Base-by-base conservation (phyloP, 2,329 filamentous ascomycete genomes). In the Fusarium stilboides region DNA sequence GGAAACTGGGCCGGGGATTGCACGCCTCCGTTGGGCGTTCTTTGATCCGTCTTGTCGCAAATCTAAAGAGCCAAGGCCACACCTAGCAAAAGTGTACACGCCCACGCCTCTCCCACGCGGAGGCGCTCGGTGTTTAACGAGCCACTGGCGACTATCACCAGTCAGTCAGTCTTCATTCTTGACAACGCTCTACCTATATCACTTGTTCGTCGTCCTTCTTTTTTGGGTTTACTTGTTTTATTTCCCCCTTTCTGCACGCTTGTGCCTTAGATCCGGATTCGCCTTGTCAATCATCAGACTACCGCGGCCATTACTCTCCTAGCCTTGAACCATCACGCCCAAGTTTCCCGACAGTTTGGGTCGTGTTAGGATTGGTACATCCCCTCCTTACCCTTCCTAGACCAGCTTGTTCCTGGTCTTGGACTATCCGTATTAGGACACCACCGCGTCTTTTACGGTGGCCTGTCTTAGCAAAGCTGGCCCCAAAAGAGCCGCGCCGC, bases 291-390 rank as follows among this genome's bases (percentile, higher is more conserved):
- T 64, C 57, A 58, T 62, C 61, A 59, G 62, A 72, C 69, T 57
- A 69, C 62, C 58, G 43, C 59, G 59, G 51, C 36, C 62, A 63
- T 62, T 66, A 50, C 59, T 65, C 56, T 53, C 63, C 68, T 62
- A 60, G 61, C 45, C 51, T 53, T 57, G 43, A 57, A 70, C 53
- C 57, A 52, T 64, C 72, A 60, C 62, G 54, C 65, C 66, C 68
- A 69, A 70, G 46, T 61, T 68, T 74, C 68, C 73, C 73, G 73
- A 75, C 73, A 75, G 73, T 57, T 62, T 75, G 73, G 73, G 66
- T 75, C 73, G 68, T 72, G 73, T 75, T 75, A 74, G 74, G 71
- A 75, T 75, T 74, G 73, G 69, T 70, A 71, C 70, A 64, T 70
- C 64, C 65, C 69, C 39, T 69, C 66, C 61, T 66, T 69, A 61